Evolutionary conservation across 2,329 filamentous ascomycete species (phyloP).

Genomic region (Exophiala dermatitidis): DNA sequence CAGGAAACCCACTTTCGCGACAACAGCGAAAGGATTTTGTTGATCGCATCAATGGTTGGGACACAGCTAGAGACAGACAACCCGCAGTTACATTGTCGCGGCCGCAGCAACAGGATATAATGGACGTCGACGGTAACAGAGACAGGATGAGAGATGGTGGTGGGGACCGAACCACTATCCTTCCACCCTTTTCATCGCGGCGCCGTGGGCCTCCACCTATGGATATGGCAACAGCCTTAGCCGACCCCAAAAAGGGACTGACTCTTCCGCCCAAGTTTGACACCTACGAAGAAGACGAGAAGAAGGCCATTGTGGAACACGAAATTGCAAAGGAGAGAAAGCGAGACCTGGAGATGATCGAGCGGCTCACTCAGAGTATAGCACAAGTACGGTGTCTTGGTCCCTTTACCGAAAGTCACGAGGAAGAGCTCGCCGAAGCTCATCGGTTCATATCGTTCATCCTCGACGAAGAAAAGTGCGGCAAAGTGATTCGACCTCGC

Average conservation of each 20-base stretch:
- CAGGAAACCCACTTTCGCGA: no score
- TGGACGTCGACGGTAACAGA: no score
- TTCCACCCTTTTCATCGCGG: no score
- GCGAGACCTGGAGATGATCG: slow-evolving; percentile 17
- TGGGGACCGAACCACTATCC: no score
- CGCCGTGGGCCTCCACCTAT: background rate
- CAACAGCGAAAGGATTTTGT: no score
- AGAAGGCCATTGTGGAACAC: slow-evolving; percentile 12
- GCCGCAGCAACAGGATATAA: no score
- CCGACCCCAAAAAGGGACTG: background rate
- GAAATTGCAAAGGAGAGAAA: slow-evolving; percentile 20
- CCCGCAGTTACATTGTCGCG: no score
- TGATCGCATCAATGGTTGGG: no score
- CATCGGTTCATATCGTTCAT: slow-evolving; percentile 15
- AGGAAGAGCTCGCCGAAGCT: slow-evolving; percentile 17
- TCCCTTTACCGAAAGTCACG: slow-evolving; percentile 8
- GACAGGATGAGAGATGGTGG: no score
- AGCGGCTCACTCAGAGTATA: slow-evolving; percentile 8
- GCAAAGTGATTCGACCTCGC: slow-evolving; percentile 11
- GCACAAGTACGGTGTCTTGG: slow-evolving; percentile 14
- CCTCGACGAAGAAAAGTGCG: slow-evolving; percentile 10
- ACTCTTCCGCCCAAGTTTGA: slow-evolving; percentile 12
- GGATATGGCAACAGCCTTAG: background rate
- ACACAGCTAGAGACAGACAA: no score
- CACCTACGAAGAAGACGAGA: slow-evolving; percentile 5